phyloP scores from a whole-genome alignment of 805 yeast genomes.

The Saccharomycopsis amapae region DNA sequence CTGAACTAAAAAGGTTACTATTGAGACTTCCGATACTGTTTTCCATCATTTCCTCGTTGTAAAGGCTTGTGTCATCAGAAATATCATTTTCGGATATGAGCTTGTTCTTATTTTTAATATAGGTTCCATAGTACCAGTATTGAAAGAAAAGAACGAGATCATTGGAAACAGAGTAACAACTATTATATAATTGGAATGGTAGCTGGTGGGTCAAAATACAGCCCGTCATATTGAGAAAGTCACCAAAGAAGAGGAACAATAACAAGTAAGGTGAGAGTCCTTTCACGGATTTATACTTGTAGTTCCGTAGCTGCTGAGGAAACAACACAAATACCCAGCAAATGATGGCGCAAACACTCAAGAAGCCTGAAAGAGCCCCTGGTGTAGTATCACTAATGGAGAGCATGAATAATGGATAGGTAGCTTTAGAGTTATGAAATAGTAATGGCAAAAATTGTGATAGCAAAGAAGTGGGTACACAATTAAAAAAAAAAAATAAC shows the following conservation, averaged over 20 bases:
- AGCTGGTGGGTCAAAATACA: conserved; percentile 71
- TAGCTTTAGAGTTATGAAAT: too few relatives aligned
- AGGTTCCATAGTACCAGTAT: conserved; percentile 55
- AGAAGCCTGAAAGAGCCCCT: conserved; percentile 3
- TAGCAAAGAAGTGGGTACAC: too few relatives aligned
- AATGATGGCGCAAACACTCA: conserved; percentile 6
- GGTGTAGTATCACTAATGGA: too few relatives aligned
- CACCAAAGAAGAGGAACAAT: conserved; percentile 31
- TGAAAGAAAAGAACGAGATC: conserved; percentile 66
- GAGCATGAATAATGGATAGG: too few relatives aligned
- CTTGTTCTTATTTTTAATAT: conserved; percentile 25
- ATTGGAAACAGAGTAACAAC: conserved; percentile 64
- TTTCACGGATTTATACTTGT: conserved; percentile 27
- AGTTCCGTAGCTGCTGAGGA: conserved; percentile 32
- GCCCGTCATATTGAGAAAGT: conserved; percentile 45
- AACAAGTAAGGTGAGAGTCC: conserved; percentile 30
- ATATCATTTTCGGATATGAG: conserved; percentile 11
- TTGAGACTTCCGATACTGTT: conserved; percentile 10
- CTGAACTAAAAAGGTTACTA: conserved; percentile 6
- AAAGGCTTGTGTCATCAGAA: neutral
- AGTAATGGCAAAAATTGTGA: too few relatives aligned
- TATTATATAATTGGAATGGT: conserved; percentile 70
- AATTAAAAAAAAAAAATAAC: too few relatives aligned
- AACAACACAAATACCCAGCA: conserved; percentile 22
- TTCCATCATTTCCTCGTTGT: conserved; percentile 10